Conservation (phyloP, 1,284 basidiomycete genomes). For the Ustilago lituana region DNA sequence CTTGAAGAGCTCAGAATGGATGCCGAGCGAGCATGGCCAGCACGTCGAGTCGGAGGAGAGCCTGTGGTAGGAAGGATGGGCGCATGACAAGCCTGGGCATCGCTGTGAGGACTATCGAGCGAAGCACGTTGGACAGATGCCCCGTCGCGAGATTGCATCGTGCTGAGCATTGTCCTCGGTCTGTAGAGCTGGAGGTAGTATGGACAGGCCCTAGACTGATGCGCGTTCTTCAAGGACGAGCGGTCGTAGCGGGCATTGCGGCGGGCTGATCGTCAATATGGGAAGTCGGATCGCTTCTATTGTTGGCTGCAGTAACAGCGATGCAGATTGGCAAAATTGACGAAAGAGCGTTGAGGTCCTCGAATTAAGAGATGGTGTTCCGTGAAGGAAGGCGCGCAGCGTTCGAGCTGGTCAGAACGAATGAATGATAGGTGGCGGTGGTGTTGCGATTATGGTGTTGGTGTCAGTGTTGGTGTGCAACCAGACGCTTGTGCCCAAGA, state of each 20-base stretch:
- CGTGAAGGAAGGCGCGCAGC: no score
- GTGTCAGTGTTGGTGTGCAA: conserved; percentile 22
- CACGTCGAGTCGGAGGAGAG: conserved; percentile 16
- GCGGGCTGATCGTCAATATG: no score
- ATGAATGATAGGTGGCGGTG: not conserved
- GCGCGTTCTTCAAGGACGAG: no score
- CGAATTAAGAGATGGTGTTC: no score
- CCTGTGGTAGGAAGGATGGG: not conserved
- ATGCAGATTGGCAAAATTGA: no score
- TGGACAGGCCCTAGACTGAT: no score
- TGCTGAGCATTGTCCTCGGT: conserved; percentile 5
- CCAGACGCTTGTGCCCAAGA: not conserved
- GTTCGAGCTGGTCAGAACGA: no score
- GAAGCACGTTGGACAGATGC: not conserved
- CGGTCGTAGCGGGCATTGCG: not conserved
- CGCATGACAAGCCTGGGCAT: no score
- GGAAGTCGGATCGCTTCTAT: no score
- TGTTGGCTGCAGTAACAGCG: no score
- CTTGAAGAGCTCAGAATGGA: conserved; percentile 45
- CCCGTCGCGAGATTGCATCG: conserved; percentile 9
- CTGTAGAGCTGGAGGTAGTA: no score
- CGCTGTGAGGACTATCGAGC: not conserved
- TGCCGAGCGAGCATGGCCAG: conserved; percentile 30
- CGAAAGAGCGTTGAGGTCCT: no score
- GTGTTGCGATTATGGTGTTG: conserved; percentile 13